Conservation (phyloP, 108 stramenopile species). For the Nitzschia palea region DNA sequence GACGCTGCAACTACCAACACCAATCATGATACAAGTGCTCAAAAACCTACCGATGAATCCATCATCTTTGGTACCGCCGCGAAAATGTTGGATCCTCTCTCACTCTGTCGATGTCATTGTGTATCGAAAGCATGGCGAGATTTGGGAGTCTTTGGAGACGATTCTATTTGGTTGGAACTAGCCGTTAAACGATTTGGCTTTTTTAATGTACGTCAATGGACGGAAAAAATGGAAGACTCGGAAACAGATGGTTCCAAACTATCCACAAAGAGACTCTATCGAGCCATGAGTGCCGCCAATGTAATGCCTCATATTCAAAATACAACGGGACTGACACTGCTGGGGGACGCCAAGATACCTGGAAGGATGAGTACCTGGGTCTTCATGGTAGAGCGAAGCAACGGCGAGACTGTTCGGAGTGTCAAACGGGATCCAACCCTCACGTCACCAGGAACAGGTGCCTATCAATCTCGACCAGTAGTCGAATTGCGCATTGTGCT, state of each 20-base stretch:
- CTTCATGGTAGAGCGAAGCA: constrained; percentile 75
- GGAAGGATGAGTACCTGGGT: constrained; percentile 69
- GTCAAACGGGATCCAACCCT: constrained; percentile 32
- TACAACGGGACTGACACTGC: constrained; percentile 33
- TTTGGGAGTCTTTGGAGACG: constrained; percentile 41
- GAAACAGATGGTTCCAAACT: constrained; percentile 30
- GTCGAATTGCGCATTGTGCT: constrained; percentile 74
- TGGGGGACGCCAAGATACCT: constrained; percentile 59
- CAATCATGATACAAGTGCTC: not conserved
- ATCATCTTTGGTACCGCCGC: constrained; percentile 16
- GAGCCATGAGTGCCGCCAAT: constrained; percentile 61
- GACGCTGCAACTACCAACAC: too few relatives aligned
- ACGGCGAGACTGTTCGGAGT: constrained; percentile 83
- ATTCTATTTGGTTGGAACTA: constrained; percentile 59
- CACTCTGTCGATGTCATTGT: constrained; percentile 45
- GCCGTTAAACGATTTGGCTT: constrained; percentile 67
- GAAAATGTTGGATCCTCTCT: constrained; percentile 56
- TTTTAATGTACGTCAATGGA: constrained; percentile 69
- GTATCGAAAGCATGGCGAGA: constrained; percentile 52
- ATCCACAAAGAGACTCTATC: constrained; percentile 40
- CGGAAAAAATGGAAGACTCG: constrained; percentile 52
- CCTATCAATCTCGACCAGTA: constrained; percentile 50
- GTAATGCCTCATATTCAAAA: constrained; percentile 59
- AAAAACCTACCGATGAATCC: constrained; percentile 8
- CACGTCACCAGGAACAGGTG: not conserved